Evolutionary conservation across 2,329 filamentous ascomycete genomes (phyloP).

Genomic region (Beauveria sp.): DNA sequence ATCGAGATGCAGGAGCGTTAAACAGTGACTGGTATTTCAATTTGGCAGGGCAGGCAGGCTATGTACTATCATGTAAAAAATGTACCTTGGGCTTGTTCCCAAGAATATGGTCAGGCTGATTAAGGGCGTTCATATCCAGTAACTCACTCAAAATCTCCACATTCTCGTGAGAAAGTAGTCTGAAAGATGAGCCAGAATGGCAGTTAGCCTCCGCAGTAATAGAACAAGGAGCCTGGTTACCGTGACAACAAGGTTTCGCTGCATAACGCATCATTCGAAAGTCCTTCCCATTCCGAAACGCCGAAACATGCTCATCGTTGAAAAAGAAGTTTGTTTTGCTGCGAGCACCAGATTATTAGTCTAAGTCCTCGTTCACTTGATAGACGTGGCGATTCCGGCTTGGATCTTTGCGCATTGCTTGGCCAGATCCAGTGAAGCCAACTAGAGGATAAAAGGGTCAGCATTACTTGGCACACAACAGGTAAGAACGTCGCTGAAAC

Average conservation of each 20-base stretch:
- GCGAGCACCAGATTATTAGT: conserved; percentile 38
- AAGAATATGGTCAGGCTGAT: not conserved
- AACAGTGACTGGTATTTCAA: not conserved
- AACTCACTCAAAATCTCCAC: not conserved
- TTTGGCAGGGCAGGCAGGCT: not conserved
- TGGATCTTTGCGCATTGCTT: conserved; percentile 90
- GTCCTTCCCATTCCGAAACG: conserved; percentile 14
- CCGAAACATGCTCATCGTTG: conserved; percentile 8
- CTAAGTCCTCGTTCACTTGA: conserved; percentile 66
- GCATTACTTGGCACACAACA: not conserved
- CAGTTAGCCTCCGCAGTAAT: conserved; percentile 36
- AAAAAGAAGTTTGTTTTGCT: conserved; percentile 16
- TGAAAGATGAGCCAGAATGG: conserved; percentile 12
- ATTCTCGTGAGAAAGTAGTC: conserved; percentile 3
- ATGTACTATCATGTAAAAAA: conserved; percentile 1
- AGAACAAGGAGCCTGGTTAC: conserved; percentile 28
- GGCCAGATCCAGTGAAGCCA: conserved; percentile 91
- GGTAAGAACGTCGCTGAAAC: conserved; percentile 15
- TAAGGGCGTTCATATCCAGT: not conserved
- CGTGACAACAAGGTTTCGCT: conserved; percentile 12
- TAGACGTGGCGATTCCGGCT: conserved; percentile 79
- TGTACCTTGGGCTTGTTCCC: not conserved
- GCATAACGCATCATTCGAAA: not conserved
- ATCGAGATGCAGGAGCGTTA: conserved; percentile 26
- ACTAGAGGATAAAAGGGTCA: conserved; percentile 46